Evolutionary conservation across 2,329 filamentous ascomycete genomes (phyloP), one percentile per base, ranked within the genome.

Genomic region (Pseudogymnoascus sp.): DNA sequence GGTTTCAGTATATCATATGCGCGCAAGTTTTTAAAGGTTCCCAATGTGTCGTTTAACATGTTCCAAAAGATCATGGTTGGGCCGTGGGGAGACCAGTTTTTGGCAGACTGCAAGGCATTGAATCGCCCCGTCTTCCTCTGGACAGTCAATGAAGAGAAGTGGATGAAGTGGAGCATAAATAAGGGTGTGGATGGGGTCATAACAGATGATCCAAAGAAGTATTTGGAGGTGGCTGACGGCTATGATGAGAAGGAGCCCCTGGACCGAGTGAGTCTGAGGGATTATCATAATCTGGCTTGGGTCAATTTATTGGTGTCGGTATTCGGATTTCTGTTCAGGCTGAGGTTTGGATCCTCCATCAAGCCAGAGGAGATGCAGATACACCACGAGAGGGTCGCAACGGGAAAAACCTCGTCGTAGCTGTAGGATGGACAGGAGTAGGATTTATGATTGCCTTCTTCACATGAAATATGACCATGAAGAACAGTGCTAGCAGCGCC

Each of bases 81-180:
- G 1, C 86, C 86, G 0, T 78, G 84, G 36, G 92, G 92, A 7
- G 72, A 74, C 9, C 76, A 78, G 10, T 95, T 97, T 76, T 75
- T 92, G 15, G 78, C 79, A 11, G 82, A 87, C 63, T 83, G 85
- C 26, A 81, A 81, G 65, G 73, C 77, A 59, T 77, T 79, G 1
- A 77, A 80, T 15, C 82, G 88, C 21, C 81, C 83, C 3, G 78
- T 97, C 4, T 87, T 88, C 69, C 83, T 86, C 0, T 97, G 93
- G 93, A 97, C 93, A 0, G 89, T 96, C 61, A 96, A 97, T 73
- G 83, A 88, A 13, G 82, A 84, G 66, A 79, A 81, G 60, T 83
- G 86, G 76, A 97, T 97, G 93, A 82, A 86, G 69, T 96, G 91
- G 91, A 83, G 85, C 67, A 84, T 96, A 35, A 75, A 80, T 28